These are phyloP conservation scores for Trichothecium sympodiale DNA, from an alignment of 2,329 filamentous ascomycete species.

Conservation along the genomic window DNA sequence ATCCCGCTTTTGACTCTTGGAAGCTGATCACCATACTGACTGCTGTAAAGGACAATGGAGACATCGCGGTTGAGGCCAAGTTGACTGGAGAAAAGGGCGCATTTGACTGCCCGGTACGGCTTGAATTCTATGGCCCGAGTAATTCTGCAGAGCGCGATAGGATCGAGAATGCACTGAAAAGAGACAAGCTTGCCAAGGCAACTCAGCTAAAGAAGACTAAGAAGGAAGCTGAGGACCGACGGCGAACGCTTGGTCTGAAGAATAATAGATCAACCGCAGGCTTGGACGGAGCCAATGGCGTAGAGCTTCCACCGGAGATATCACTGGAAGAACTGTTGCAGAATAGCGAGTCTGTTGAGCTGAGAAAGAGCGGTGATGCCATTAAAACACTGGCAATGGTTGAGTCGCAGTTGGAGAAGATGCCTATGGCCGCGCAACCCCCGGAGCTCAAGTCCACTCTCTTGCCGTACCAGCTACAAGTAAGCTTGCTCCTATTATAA, in stretches of 20 bases:
- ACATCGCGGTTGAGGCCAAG: constrained; percentile 55
- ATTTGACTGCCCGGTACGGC: constrained; percentile 62
- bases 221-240: constrained; percentile 40
- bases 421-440: constrained; percentile 66
- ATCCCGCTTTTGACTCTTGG: constrained; percentile 10
- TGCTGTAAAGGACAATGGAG: constrained; percentile 38
- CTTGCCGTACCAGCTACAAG: constrained; percentile 67
- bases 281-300: constrained; percentile 13
- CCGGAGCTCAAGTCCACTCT: constrained; percentile 51
- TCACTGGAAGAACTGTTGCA: constrained; percentile 54
- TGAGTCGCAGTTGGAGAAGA: constrained; percentile 56
- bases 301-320: constrained; percentile 14
- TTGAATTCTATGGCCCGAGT: constrained; percentile 59
- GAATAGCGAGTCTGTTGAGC: constrained; percentile 56
- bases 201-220: constrained; percentile 44
- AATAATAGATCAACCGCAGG: constrained; percentile 26
- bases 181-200: constrained; percentile 50
- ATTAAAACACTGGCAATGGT: constrained; percentile 60
- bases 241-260: constrained; percentile 28
- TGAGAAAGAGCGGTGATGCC: constrained; percentile 51
- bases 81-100: constrained; percentile 54
- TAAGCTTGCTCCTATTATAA: constrained; percentile 16
- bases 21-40: constrained; percentile 5
- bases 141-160: constrained; percentile 37
- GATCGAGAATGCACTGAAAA: constrained; percentile 52